Evolutionary conservation across 352 stramenopile genomes (phyloP), one percentile per base, ranked within the genome.

Genomic region (Peronospora belbahrii): DNA sequence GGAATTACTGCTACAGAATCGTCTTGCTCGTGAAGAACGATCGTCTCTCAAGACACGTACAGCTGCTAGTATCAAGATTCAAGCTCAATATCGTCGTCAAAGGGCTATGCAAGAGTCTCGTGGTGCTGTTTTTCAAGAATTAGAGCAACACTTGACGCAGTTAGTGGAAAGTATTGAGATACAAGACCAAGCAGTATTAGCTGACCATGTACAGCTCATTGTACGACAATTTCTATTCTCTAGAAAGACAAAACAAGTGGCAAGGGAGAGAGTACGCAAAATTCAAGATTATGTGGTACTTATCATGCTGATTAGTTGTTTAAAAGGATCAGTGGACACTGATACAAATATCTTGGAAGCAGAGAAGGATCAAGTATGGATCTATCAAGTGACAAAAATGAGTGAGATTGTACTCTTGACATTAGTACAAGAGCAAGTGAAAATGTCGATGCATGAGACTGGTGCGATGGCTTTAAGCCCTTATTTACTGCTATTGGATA

Each of bases 221-320:
- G 9, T 87, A 19, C 46, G 65, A 8, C 56, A 74, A 18, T 84
- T 83, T 47, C 53, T 83, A 14, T 71, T 83, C 18, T 55, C 59
- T 3, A 59, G 57, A 43, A 35, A 19, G 23, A 51, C 20, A 42
- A 59, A 14, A 6, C 11, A 6, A 2, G 7, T 33, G 13, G 27
- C 18, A 2, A 20, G n/a, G 2, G 41, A 65, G 6, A 60, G 59
- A 11, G 56, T 81, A 45, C 48, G 51, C 1, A 76, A 73, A 42
- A 62, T 77, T 14, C 70, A 83, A 39, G 62, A 77, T 28, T 84
- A 83, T 42, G 23, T 87, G 23, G 57, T 84, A 8, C 65, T 72
- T 28, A 68, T 84, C 52, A 38, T 87, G 48, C 61, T 87, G 5
- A 62, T 83, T 44, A 84, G 66, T 25, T 59, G 65, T 19, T 40